phyloP scores from a whole-genome alignment of 2,329 filamentous ascomycete genomes.

The Grosmannia clavigera region DNA sequence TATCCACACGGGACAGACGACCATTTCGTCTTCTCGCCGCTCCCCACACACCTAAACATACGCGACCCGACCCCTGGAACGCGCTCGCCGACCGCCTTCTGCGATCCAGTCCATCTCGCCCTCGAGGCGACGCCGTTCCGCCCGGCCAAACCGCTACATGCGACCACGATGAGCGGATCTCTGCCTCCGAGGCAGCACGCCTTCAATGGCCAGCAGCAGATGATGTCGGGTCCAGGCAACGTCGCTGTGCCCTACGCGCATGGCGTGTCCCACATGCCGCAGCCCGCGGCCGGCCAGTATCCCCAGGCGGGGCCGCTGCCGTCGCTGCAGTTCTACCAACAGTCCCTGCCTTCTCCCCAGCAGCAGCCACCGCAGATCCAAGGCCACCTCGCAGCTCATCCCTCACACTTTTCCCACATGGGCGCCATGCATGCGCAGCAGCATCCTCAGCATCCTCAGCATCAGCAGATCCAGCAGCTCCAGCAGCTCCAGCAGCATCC shows the following conservation, averaged over 20 bases:
- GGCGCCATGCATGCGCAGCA: conserved; percentile 2
- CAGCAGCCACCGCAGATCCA: background rate
- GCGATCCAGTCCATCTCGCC: background rate
- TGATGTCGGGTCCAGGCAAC: conserved; percentile 1
- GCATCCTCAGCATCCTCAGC: background rate
- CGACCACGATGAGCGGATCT: conserved; percentile 26
- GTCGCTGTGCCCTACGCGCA: conserved; percentile 10
- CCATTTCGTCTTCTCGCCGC: background rate
- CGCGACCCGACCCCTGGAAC: background rate
- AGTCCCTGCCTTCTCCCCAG: conserved; percentile 3
- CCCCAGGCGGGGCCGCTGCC: conserved; percentile 3
- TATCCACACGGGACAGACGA: background rate
- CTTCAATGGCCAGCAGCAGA: conserved; percentile 26
- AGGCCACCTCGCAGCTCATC: background rate
- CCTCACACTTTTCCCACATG: background rate
- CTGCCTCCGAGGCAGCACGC: conserved; percentile 26
- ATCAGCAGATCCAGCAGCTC: background rate
- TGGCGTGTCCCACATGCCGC: conserved; percentile 7
- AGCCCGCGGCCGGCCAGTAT: conserved; percentile 4
- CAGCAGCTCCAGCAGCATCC: background rate
- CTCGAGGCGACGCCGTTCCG: background rate
- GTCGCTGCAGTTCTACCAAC: conserved; percentile 9
- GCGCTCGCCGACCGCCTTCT: background rate
- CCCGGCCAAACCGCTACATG: conserved; percentile 11
- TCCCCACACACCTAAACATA: background rate